Percentiles rank a stretch among this genome's conserved stretches.
Conservation (phyloP, 805 yeast genomes). For the Tetrapisispora arboricola region DNA sequence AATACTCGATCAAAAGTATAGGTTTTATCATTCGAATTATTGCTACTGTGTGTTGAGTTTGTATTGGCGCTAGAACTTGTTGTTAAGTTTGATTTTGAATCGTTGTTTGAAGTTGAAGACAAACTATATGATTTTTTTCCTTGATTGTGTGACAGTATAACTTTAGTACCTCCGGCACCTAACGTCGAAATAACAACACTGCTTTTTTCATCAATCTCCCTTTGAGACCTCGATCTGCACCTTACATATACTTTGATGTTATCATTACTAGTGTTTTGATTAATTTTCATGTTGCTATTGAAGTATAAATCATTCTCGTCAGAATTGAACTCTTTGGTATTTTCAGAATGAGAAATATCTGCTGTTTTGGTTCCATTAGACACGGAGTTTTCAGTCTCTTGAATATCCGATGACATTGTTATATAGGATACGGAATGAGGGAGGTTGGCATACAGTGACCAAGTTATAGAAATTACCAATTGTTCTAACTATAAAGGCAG, state of each 20-base stretch:
- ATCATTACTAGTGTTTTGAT: slow-evolving; percentile 5
- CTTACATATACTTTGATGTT: slow-evolving; percentile 49
- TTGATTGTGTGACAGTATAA: slow-evolving; percentile 30
- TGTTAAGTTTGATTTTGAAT: no score
- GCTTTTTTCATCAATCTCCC: slow-evolving; percentile 45
- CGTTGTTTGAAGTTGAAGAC: background rate
- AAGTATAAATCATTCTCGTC: no score
- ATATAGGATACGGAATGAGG: no score
- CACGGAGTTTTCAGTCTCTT: no score
- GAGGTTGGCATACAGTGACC: no score
- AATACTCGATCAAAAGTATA: slow-evolving; percentile 69
- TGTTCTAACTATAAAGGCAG: no score
- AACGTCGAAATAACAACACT: slow-evolving; percentile 45
- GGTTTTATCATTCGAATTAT: slow-evolving; percentile 27
- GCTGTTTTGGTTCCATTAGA: no score
- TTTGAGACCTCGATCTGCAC: slow-evolving; percentile 44
- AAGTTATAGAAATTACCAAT: no score
- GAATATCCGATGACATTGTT: no score
- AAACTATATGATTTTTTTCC: background rate
- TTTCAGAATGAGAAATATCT: no score
- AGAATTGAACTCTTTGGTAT: no score
- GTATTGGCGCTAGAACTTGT: background rate
- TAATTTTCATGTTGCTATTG: no score
- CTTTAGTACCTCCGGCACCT: slow-evolving; percentile 37
- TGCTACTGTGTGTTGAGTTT: background rate